Evolutionary conservation across 2,329 filamentous ascomycete species (phyloP), one percentile per base, ranked within the genome.

Genomic region (Pestalotiopsis fici): DNA sequence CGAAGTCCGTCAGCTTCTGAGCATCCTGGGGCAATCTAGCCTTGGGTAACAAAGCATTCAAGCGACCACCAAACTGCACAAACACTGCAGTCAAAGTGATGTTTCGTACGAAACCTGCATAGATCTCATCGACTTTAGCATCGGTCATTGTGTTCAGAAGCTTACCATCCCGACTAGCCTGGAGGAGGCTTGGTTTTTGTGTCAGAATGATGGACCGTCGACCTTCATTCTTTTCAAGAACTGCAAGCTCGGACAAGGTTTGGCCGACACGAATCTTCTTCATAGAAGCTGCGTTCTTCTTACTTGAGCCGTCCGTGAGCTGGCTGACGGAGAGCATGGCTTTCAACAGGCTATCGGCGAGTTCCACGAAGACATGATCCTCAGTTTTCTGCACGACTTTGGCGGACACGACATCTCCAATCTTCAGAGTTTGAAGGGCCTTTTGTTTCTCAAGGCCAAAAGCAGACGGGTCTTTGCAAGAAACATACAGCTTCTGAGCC

Each of bases 191-290:
- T 43, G 93, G 90, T 80, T 98, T 98, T 78, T 93, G 92, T 2
- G 92, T 93, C 3, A 99, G 83, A 12, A 90, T 87, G 66, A 98
- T 88, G 54, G 92, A 88, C 61, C 91, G 90, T 66, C 93, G 93
- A 68, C 90, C 87, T 70, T 94, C 90, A 69, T 94, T 88, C 79
- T 97, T 97, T 73, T 94, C 90, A n/a, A 99, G 82, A 15, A 98
- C 89, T 47, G 97, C 83, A n/a, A 99, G 83, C 64, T 96, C 91
- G 21, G 90, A 88, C 59, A 99, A 82, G 28, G 88, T 92, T 80
- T 97, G 94, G 2, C 95, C 95, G 61, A 97, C 91, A 65, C 91
- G 87, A 65, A 98, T 91, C 71, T 92, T 93, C 78, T 94, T 94
- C 74, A 96, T 83, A 1, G 92, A 88, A 23, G 91, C 91, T 69